Evolutionary conservation across 768 basidiomycete genomes (phyloP).

Genomic region (Coprinellus aureogranulatus): DNA sequence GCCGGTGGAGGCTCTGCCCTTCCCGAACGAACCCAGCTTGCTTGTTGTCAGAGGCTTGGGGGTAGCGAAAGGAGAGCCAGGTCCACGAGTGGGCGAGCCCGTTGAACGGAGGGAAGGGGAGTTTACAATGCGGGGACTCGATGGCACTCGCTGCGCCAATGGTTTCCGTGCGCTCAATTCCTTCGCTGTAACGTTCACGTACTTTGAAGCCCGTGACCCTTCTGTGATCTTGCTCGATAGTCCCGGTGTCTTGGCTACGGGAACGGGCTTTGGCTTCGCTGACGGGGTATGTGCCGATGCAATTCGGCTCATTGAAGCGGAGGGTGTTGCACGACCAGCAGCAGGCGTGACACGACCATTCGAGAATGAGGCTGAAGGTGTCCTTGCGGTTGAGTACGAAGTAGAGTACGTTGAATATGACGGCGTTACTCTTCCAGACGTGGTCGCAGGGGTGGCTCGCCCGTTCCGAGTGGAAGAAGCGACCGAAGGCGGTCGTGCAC

Average conservation of each 20-base stretch:
- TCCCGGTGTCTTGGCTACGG: slow-evolving; percentile 27
- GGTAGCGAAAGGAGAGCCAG: slow-evolving; percentile 67
- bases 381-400: slow-evolving; percentile 22
- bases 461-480: slow-evolving; percentile 63
- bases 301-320: slow-evolving; percentile 32
- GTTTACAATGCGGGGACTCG: background rate
- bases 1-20: slow-evolving; percentile 33
- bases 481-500: slow-evolving; percentile 73
- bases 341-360: slow-evolving; percentile 42
- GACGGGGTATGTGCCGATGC: slow-evolving; percentile 39
- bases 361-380: slow-evolving; percentile 35
- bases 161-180: slow-evolving; percentile 48
- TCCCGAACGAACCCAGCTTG: slow-evolving; percentile 23
- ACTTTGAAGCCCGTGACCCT: slow-evolving; percentile 83
- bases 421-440: slow-evolving; percentile 51
- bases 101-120: slow-evolving; percentile 5
- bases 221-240: slow-evolving; percentile 59
- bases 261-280: slow-evolving; percentile 32
- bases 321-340: slow-evolving; percentile 51
- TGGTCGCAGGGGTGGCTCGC: slow-evolving; percentile 59
- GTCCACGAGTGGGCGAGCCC: slow-evolving; percentile 41
- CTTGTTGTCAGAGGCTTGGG: slow-evolving; percentile 50
- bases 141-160: slow-evolving; percentile 21
- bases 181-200: slow-evolving; percentile 80
- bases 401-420: slow-evolving; percentile 34